These are phyloP conservation scores for Rhizoclosmatium sp. DNA, from an alignment of 192 early-diverging fungal genomes.

Conservation along the genomic window DNA sequence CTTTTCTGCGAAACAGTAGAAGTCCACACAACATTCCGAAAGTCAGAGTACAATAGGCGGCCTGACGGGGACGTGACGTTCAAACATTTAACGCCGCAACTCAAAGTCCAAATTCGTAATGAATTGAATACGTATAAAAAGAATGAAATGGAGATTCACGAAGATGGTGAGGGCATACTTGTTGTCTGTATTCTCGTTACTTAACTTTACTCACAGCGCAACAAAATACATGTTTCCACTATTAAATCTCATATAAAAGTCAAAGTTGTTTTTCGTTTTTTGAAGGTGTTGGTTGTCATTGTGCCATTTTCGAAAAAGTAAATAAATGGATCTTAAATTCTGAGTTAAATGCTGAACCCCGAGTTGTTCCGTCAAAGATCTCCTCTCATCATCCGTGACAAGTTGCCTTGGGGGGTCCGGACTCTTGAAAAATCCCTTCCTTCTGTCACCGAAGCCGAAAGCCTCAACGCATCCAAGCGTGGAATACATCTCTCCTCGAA, in stretches of 20 bases:
- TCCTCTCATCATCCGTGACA: too few relatives aligned
- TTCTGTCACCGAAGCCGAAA: too few relatives aligned
- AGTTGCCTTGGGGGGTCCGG: too few relatives aligned
- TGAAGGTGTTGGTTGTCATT: background rate
- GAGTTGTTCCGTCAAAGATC: too few relatives aligned
- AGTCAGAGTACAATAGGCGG: constrained; percentile 85
- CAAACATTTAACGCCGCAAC: constrained; percentile 79
- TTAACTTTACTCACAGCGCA: constrained; percentile 30
- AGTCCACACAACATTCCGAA: constrained; percentile 67
- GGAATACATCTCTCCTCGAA: too few relatives aligned
- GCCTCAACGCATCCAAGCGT: too few relatives aligned
- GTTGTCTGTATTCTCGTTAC: background rate
- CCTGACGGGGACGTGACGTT: constrained; percentile 84
- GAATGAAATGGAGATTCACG: constrained; percentile 89
- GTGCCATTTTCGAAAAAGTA: background rate
- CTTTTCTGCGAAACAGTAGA: constrained; percentile 65
- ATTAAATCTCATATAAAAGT: background rate
- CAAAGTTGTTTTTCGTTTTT: background rate
- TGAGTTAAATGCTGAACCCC: background rate
- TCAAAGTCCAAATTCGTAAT: constrained; percentile 88
- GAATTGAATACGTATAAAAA: constrained; percentile 96
- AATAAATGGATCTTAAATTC: background rate
- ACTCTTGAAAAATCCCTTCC: too few relatives aligned
- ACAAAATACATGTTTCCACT: constrained; percentile 57
- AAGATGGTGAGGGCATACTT: constrained; percentile 51